Evolutionary conservation across 192 early-diverging fungal genomes (phyloP).

Genomic region (Backusella sp.): DNA sequence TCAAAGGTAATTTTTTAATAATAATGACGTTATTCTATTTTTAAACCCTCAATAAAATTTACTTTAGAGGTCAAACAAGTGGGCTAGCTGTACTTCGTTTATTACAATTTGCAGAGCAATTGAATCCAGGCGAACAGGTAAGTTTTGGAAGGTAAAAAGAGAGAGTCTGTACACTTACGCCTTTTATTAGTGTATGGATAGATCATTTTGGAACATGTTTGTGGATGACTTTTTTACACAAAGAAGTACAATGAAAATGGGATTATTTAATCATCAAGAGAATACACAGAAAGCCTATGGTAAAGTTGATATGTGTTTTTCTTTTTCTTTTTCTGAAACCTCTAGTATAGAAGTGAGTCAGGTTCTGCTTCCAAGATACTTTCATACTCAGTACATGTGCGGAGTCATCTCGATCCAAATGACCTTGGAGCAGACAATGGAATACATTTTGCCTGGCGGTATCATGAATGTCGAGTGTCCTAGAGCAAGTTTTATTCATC

Average conservation of each 20-base stretch:
- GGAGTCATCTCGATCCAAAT: constrained; percentile 19
- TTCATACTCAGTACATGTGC: constrained; percentile 25
- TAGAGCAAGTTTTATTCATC: constrained; percentile 21
- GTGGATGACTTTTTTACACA: constrained; percentile 25
- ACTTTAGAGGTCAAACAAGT: constrained; percentile 19
- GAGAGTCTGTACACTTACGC: background rate
- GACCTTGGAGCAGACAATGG: constrained; percentile 25
- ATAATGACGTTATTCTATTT: background rate
- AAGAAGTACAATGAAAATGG: constrained; percentile 18
- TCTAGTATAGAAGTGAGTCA: constrained; percentile 11
- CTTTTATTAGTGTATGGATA: constrained; percentile 6
- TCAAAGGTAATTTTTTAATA: constrained; percentile 1
- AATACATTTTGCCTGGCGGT: constrained; percentile 22
- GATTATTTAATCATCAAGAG: constrained; percentile 4
- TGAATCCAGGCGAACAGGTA: constrained; percentile 30
- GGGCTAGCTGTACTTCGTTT: constrained; percentile 25
- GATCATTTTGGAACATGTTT: constrained; percentile 26
- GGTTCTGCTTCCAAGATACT: constrained; percentile 20
- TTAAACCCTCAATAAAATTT: background rate
- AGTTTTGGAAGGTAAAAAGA: too few species aligned
- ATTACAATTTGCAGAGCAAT: constrained; percentile 30
- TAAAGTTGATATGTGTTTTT: background rate
- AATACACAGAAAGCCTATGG: background rate
- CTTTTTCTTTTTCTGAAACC: background rate
- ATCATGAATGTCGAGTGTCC: constrained; percentile 25